Base-by-base conservation (phyloP, 1,139 yeast genomes). In the Hemisphaericaspora lyxosophila region DNA sequence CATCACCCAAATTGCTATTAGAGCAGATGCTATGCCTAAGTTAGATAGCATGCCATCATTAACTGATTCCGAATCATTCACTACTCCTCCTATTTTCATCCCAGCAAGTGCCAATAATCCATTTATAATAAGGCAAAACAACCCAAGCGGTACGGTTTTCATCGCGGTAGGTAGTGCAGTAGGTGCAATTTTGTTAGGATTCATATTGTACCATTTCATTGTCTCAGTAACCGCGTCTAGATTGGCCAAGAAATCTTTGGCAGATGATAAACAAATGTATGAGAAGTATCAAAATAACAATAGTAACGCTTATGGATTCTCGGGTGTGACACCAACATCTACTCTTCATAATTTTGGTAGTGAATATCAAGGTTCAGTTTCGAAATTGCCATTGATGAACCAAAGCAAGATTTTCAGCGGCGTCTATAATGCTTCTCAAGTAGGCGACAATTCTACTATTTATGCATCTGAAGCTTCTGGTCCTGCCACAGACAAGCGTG, bases 101-200 rank as follows among this genome's bases (percentile, higher is more conserved):
- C 95, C 95, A 0, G 63, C 80, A 19, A 69, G 69, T 26, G 52
- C 56, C 31, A 57, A 64, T 35, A 85, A 85, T 58, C 95, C 95
- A 8, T 81, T 73, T 53, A 69, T 86, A 26, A 59, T 73, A 45
- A 60, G 69, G 35, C 64, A 77, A 9, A 57, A 54, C 24, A 67
- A 71, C 37, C 85, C 88, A 1, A 70, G 75, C 37, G 95, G 95
- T 1, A 82, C 92, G 0, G 89, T 86, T 3, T 86, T 85, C 59
- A 85, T 86, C 44, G 85, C 86, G 0, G 84, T 85, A 20, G 95
- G 94, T 0, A 70, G 82, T 9, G 69, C 82, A 31, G 78, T 82
- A 3, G 86, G 83, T 1, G 78, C 75, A 18, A 62, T 80, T 12
- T 61, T 73, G 19, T 50, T 75, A 38, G 73, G 69, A 4, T 70